Conservation (phyloP, 2,329 filamentous ascomycete species). For the Xylariaceae sp. region DNA sequence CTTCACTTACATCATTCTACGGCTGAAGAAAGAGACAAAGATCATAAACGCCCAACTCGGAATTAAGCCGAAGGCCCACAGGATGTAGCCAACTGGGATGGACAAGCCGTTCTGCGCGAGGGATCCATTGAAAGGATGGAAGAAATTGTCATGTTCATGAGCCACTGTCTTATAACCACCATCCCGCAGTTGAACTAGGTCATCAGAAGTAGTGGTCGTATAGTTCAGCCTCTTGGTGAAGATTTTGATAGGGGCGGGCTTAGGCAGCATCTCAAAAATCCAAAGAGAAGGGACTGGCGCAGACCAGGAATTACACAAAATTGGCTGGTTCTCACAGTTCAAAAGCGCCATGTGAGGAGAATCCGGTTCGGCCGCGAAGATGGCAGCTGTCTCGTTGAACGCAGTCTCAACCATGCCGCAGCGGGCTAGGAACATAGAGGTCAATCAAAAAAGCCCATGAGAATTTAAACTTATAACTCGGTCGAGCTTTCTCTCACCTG, state of each 20-base stretch:
- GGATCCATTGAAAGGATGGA: slow-evolving; percentile 71
- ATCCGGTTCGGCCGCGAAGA: slow-evolving; percentile 57
- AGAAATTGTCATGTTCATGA: slow-evolving; percentile 55
- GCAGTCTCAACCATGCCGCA: slow-evolving; percentile 62
- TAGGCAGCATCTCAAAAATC: slow-evolving; percentile 63
- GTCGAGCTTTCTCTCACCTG: slow-evolving; percentile 43
- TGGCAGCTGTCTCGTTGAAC: slow-evolving; percentile 60
- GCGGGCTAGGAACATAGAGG: slow-evolving; percentile 42
- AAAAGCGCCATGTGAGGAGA: slow-evolving; percentile 64
- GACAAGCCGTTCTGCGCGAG: slow-evolving; percentile 59
- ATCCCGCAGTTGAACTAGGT: slow-evolving; percentile 58
- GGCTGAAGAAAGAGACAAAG: slow-evolving; percentile 66
- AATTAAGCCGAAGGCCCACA: slow-evolving; percentile 63
- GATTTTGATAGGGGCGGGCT: slow-evolving; percentile 59
- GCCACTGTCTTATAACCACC: slow-evolving; percentile 43
- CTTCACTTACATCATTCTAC: slow-evolving; percentile 68
- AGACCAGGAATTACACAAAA: slow-evolving; percentile 73
- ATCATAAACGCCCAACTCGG: slow-evolving; percentile 79
- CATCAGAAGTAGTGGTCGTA: slow-evolving; percentile 61
- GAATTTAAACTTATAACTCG: not conserved
- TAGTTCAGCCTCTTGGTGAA: slow-evolving; percentile 65
- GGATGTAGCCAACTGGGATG: slow-evolving; percentile 61
- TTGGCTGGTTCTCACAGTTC: slow-evolving; percentile 69
- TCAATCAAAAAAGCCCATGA: not conserved
- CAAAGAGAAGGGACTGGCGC: slow-evolving; percentile 61